These are phyloP conservation scores for Arthrobotrys iridis DNA, from an alignment of 2,329 filamentous ascomycete genomes.

Conservation along the genomic window DNA sequence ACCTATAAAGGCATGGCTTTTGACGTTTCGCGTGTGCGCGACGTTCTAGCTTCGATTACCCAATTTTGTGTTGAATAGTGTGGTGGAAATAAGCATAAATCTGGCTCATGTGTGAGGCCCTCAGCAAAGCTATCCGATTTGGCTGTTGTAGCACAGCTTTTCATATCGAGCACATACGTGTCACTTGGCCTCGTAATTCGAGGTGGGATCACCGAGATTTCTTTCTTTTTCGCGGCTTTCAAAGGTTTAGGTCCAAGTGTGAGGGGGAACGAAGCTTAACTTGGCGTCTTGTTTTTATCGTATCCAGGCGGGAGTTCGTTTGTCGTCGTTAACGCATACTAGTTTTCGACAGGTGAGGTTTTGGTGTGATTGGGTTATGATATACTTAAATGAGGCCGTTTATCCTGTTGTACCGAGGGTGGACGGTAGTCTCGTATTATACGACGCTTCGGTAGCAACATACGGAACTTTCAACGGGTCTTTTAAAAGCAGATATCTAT, in stretches of 20 bases:
- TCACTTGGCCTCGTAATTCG: not conserved
- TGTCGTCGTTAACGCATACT: conserved; percentile 17
- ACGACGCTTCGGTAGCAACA: too few species aligned
- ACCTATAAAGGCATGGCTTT: not conserved
- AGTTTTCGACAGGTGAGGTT: conserved; percentile 7
- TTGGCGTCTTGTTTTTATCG: conserved; percentile 9
- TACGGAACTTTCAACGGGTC: too few species aligned
- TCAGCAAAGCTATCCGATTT: not conserved
- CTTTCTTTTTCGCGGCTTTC: not conserved
- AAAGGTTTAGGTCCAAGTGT: not conserved
- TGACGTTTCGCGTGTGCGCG: conserved; percentile 11
- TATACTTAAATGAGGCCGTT: not conserved
- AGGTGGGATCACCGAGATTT: not conserved
- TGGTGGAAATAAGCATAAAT: not conserved
- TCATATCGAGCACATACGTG: not conserved
- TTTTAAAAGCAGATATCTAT: too few species aligned
- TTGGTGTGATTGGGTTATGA: not conserved
- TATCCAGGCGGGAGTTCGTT: conserved; percentile 17
- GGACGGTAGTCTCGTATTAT: too few species aligned
- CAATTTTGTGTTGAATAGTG: conserved; percentile 2
- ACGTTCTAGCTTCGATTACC: conserved; percentile 2
- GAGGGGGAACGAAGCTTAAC: not conserved
- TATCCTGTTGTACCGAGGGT: not conserved
- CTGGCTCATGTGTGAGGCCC: not conserved
- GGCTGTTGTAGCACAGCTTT: not conserved